Conservation (phyloP, 2,329 filamentous ascomycete genomes). For the Xylariomycetidae sp. region DNA sequence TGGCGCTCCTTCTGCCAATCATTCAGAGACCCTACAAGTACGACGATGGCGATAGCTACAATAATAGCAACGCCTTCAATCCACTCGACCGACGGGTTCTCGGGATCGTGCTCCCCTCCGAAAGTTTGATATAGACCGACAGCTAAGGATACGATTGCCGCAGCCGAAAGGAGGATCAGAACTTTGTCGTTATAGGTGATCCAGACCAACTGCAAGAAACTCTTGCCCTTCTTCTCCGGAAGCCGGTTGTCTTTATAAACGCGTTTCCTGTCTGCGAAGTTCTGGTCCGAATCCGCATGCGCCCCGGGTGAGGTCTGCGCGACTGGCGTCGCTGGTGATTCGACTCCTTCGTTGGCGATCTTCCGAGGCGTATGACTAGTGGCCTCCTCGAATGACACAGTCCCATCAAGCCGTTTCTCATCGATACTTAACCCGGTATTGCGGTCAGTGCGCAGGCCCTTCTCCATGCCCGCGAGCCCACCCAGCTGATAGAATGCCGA, state of each 20-base stretch:
- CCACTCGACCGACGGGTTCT: conserved; percentile 64
- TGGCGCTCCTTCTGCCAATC: conserved; percentile 79
- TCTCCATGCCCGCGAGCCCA: conserved; percentile 72
- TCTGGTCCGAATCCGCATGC: conserved; percentile 19
- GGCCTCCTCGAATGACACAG: conserved; percentile 69
- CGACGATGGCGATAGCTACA: conserved; percentile 72
- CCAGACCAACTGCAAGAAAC: conserved; percentile 69
- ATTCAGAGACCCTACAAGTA: conserved; percentile 71
- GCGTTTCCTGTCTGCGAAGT: conserved; percentile 61
- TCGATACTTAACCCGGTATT: conserved; percentile 72
- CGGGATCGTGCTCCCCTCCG: conserved; percentile 47
- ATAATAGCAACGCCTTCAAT: conserved; percentile 79
- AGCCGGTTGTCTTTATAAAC: conserved; percentile 69
- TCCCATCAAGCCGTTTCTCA: conserved; percentile 61
- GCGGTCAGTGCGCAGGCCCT: conserved; percentile 69
- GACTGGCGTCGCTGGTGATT: conserved; percentile 17
- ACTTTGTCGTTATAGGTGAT: conserved; percentile 84
- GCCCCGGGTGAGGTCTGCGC: conserved; percentile 12
- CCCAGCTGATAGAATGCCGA: conserved; percentile 77
- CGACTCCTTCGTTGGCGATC: conserved; percentile 26
- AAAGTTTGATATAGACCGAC: conserved; percentile 74
- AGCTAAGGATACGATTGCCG: conserved; percentile 67
- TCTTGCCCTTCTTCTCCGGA: conserved; percentile 71
- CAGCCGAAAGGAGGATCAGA: conserved; percentile 64
- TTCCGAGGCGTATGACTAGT: conserved; percentile 35